Evolutionary conservation across 2,329 filamentous ascomycete genomes (phyloP).

Genomic region (Nannizzia gypsea): DNA sequence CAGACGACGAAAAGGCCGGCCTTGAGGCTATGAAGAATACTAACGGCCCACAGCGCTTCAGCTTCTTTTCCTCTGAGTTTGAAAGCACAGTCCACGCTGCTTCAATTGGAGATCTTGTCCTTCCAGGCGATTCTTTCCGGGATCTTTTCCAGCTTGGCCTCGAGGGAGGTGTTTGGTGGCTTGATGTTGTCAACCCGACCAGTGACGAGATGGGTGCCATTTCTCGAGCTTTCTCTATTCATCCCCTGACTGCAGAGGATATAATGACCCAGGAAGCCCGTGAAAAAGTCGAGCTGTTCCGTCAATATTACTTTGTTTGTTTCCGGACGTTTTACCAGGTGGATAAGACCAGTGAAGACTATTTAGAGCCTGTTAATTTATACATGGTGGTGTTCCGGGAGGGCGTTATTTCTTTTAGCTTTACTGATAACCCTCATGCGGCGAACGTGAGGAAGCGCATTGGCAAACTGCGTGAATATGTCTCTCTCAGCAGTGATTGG

Average conservation of each 20-base stretch:
- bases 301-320: conserved; percentile 94
- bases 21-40: conserved; percentile 30
- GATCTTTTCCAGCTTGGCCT: conserved; percentile 66
- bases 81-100: conserved; percentile 87
- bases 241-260: conserved; percentile 91
- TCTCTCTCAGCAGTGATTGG: conserved; percentile 92
- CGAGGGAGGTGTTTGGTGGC: conserved; percentile 89
- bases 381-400: conserved; percentile 96
- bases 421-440: conserved; percentile 74
- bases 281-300: conserved; percentile 96
- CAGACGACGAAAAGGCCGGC: conserved; percentile 18
- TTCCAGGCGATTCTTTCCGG: conserved; percentile 79
- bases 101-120: conserved; percentile 74
- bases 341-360: conserved; percentile 65
- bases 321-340: conserved; percentile 87
- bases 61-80: conserved; percentile 91
- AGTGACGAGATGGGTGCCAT: conserved; percentile 79
- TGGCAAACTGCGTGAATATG: conserved; percentile 83
- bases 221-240: conserved; percentile 88
- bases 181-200: conserved; percentile 83
- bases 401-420: conserved; percentile 89
- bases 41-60: conserved; percentile 67
- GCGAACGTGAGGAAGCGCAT: conserved; percentile 85
- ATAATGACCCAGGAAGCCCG: conserved; percentile 90
- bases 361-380: conserved; percentile 88